Percentiles rank a stretch among this genome's conserved stretches.
Evolutionary conservation across 768 basidiomycete genomes (phyloP).

Genomic region (Phylloporus sp.): DNA sequence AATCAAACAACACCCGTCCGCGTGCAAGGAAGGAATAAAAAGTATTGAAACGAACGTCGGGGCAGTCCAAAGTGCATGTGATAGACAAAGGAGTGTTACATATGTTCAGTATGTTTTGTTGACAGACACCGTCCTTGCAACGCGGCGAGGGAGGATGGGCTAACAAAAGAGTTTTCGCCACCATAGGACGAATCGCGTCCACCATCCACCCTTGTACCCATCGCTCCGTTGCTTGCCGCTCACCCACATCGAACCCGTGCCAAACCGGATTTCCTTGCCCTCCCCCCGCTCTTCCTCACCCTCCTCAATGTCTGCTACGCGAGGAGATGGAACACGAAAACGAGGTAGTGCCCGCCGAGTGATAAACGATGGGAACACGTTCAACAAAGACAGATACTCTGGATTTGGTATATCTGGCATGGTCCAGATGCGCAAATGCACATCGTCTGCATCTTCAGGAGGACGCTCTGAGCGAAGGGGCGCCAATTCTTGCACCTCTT

Average conservation of each 20-base stretch:
- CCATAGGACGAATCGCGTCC: conserved; percentile 77
- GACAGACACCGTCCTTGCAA: conserved; percentile 6
- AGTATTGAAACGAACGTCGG: conserved; percentile 22
- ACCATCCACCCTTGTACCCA: conserved; percentile 76
- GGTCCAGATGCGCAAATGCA: conserved; percentile 73
- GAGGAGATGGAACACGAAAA: conserved; percentile 46
- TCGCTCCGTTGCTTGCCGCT: conserved; percentile 54
- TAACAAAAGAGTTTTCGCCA: conserved; percentile 77
- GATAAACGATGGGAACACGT: conserved; percentile 76
- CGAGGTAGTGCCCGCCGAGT: conserved; percentile 67
- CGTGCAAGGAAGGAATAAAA: conserved; percentile 1
- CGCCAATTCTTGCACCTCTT: conserved; percentile 34
- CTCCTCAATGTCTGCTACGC: conserved; percentile 62
- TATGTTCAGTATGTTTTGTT: conserved; percentile 29
- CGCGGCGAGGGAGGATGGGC: conserved; percentile 7
- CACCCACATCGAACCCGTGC: conserved; percentile 84
- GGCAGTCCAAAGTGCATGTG: conserved; percentile 15
- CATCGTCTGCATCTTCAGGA: conserved; percentile 38
- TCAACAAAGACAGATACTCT: conserved; percentile 65
- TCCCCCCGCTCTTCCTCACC: conserved; percentile 55
- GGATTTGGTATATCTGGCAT: conserved; percentile 75
- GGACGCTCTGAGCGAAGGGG: conserved; percentile 33
- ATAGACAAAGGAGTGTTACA: conserved; percentile 33
- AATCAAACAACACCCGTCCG: conserved; percentile 21
- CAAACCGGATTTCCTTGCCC: conserved; percentile 59